Conservation (phyloP, 805 yeast genomes). For the Gaillardinia entomophila region DNA sequence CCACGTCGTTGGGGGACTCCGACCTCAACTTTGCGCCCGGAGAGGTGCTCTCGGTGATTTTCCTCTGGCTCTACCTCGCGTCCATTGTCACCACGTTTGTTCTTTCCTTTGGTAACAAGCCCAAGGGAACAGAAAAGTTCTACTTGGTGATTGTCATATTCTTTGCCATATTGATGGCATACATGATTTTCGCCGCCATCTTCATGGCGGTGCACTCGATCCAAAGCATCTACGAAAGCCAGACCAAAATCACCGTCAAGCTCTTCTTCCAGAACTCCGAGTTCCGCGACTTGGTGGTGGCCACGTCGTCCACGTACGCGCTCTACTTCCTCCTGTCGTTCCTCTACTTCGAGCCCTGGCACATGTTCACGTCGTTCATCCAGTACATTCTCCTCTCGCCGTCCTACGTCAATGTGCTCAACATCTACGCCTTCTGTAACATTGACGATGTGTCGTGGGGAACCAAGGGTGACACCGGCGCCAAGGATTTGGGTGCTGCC, state of each 20-base stretch:
- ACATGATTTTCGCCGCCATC: constrained; percentile 53
- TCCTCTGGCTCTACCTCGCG: constrained; percentile 52
- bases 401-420: constrained; percentile 50
- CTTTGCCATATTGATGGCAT: constrained; percentile 57
- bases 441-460: constrained; percentile 74
- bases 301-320: constrained; percentile 56
- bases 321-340: constrained; percentile 54
- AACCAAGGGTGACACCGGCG: constrained; percentile 64
- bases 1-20: constrained; percentile 41
- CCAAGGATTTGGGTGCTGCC: constrained; percentile 50
- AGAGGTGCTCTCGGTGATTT: constrained; percentile 43
- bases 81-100: constrained; percentile 55
- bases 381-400: constrained; percentile 50
- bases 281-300: constrained; percentile 48
- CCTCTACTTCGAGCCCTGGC: constrained; percentile 63
- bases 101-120: constrained; percentile 59
- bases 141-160: constrained; percentile 48
- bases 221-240: constrained; percentile 24
- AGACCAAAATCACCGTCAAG: constrained; percentile 37
- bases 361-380: constrained; percentile 49
- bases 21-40: constrained; percentile 40
- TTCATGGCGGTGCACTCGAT: constrained; percentile 52
- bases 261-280: constrained; percentile 42
- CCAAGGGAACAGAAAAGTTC: constrained; percentile 52
- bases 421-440: constrained; percentile 65